Base-by-base conservation (phyloP, 2,329 filamentous ascomycete species). In the Colletotrichum sp. region DNA sequence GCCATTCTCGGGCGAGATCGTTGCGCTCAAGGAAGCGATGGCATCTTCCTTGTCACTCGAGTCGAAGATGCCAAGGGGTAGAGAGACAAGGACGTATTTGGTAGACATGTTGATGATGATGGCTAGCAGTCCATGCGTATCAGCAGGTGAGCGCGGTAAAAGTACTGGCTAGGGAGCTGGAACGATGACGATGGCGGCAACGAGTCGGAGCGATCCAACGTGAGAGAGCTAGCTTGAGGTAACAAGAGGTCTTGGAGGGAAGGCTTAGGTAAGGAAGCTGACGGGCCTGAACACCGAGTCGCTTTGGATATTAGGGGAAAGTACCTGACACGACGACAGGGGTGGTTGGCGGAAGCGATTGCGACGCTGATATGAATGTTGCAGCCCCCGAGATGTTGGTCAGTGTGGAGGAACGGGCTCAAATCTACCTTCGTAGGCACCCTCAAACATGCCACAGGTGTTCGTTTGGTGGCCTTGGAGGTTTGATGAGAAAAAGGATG, bases 31-130 rank as follows among this genome's bases (percentile, higher is more conserved):
- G 61, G 95, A 91, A 63, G 92, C 90, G 79, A 98, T 89, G 78
- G 96, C 95, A 84, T 97, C 95, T 79, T 96, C 94, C 81, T 90
- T 90, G 86, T 96, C 92, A 86, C 92, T 91, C 66, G 95, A 94
- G 79, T 95, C 94, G 82, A 96, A 94, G 83, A 96, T 96, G 74
- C 95, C 95, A 79, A 94, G 93, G 75, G 97, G 97, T 77, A 99
- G 91, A 77, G 97, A 98, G 80, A 98, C 90, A 81, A 98, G 91
- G 80, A 96, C 91, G 89, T 98, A 98, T 82, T 92, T 96, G 79
- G 86, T 83, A 69, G 87, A 83, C 88, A 90, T 90, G 77, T 62
- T 74, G 61, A 16, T 56, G 34, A 56, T 34, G 30, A 32, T 6
- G n/a, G 18, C 58, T 68, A 73, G 28, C 43, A 63, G 52, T 64